Percentiles rank a stretch among this genome's conserved stretches.
Conservation (phyloP, 176 grass and related monocot genomes). For the Oryza meridionalis region DNA sequence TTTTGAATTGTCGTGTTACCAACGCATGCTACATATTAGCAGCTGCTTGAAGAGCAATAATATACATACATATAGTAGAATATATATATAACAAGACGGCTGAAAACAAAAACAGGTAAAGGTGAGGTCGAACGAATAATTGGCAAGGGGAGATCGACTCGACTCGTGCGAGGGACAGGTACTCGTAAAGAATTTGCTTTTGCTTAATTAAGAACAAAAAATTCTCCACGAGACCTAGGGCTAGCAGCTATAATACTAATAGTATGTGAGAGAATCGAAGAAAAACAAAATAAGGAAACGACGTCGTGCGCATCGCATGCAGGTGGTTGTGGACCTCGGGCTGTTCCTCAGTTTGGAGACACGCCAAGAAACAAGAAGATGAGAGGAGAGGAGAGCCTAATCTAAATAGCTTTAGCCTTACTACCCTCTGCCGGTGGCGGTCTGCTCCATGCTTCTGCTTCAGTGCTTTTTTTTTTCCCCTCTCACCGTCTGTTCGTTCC, state of each 20-base stretch:
- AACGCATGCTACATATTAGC: not conserved
- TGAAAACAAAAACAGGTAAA: not conserved
- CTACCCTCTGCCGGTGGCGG: not conserved
- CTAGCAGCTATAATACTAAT: no score
- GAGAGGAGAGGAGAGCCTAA: not conserved
- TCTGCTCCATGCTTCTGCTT: not conserved
- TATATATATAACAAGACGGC: not conserved
- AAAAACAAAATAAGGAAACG: not conserved
- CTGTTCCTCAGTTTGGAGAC: constrained; percentile 31
- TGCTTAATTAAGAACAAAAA: not conserved
- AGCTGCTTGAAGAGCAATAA: no score
- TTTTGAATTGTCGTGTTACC: not conserved
- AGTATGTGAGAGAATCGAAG: no score
- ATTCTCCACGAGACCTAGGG: constrained; percentile 1
- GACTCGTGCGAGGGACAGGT: not conserved
- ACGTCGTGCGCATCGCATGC: no score
- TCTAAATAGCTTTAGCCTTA: not conserved
- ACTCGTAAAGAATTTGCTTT: not conserved
- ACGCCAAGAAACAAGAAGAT: not conserved
- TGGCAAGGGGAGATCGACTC: not conserved
- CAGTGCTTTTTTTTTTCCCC: no score
- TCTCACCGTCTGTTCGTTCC: no score
- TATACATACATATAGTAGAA: not conserved
- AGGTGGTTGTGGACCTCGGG: not conserved
- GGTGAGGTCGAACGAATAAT: not conserved